A percentile compares a stretch with the other conserved stretches of the same genome.
Conservation (phyloP, 805 yeast genomes). For the Barnettozyma californica region DNA sequence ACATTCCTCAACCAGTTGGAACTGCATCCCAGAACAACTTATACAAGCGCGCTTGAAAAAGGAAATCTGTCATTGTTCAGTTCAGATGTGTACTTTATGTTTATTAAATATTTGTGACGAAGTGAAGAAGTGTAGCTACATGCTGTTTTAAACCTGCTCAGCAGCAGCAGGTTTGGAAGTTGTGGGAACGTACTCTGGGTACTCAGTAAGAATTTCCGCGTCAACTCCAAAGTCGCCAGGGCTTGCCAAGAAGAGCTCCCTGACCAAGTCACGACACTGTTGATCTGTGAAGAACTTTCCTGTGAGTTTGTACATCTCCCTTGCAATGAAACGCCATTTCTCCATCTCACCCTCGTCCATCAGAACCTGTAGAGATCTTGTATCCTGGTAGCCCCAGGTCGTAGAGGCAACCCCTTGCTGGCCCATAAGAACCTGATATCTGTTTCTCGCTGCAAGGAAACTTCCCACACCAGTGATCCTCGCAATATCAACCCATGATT, state of each 20-base stretch:
- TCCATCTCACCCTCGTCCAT: conserved; percentile 67
- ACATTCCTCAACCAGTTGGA: conserved; percentile 23
- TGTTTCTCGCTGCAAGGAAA: conserved; percentile 66
- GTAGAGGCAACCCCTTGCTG: conserved; percentile 75
- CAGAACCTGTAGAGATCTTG: conserved; percentile 41
- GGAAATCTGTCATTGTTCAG: not conserved
- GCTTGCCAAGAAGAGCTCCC: conserved; percentile 46
- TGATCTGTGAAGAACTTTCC: conserved; percentile 46
- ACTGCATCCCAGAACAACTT: conserved; percentile 15
- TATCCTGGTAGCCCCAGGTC: conserved; percentile 57
- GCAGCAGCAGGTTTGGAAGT: not conserved
- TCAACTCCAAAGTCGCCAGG: conserved; percentile 56
- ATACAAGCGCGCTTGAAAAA: conserved; percentile 20
- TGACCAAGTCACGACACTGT: conserved; percentile 51
- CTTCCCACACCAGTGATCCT: conserved; percentile 57
- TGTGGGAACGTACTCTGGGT: not conserved
- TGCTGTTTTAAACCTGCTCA: not conserved
- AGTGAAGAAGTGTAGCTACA: not conserved
- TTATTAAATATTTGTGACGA: not conserved
- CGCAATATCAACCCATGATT: conserved; percentile 72
- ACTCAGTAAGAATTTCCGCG: conserved; percentile 38
- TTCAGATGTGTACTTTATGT: not conserved
- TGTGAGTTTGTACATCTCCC: conserved; percentile 48
- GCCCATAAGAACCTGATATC: conserved; percentile 77
- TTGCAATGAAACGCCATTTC: conserved; percentile 61